phyloP scores from a whole-genome alignment of 192 early-diverging fungal species.

The Bifiguratus adelaidae region DNA sequence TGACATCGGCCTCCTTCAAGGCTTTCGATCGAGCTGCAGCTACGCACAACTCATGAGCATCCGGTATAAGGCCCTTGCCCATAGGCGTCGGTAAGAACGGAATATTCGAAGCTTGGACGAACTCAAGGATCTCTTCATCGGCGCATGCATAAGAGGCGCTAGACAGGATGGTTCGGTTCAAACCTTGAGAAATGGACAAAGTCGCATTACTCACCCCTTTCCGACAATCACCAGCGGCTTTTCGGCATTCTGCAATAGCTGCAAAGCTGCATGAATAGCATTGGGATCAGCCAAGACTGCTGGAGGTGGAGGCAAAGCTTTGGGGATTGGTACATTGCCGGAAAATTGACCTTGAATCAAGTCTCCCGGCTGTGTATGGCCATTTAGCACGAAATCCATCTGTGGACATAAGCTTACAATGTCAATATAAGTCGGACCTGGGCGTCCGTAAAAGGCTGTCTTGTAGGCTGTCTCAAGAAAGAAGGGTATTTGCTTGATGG shows the following conservation, averaged over 20 bases:
- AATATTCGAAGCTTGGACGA: constrained; percentile 43
- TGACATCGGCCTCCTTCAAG: constrained; percentile 52
- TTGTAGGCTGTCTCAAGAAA: constrained; percentile 43
- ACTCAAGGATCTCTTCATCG: constrained; percentile 37
- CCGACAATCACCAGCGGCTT: constrained; percentile 55
- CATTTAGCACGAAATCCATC: background rate
- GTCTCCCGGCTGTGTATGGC: constrained; percentile 37
- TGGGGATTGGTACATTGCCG: background rate
- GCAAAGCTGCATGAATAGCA: constrained; percentile 25
- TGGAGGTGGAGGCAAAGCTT: constrained; percentile 4
- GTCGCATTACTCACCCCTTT: constrained; percentile 38
- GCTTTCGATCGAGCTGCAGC: constrained; percentile 55
- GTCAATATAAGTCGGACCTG: constrained; percentile 57
- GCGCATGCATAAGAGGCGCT: constrained; percentile 54
- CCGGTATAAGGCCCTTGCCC: constrained; percentile 63
- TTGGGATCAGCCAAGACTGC: constrained; percentile 36
- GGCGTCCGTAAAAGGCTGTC: constrained; percentile 38
- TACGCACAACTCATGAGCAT: constrained; percentile 45
- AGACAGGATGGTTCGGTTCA: background rate
- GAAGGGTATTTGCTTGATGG: constrained; percentile 31
- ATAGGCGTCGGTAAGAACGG: constrained; percentile 68
- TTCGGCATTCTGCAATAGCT: constrained; percentile 30
- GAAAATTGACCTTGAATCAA: constrained; percentile 40
- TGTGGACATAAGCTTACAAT: constrained; percentile 10
- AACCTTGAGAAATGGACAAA: background rate